Evolutionary conservation across 768 basidiomycete genomes (phyloP), one percentile per base, ranked within the genome.

Genomic region (Tylopilus plumbeoviolaceoides): DNA sequence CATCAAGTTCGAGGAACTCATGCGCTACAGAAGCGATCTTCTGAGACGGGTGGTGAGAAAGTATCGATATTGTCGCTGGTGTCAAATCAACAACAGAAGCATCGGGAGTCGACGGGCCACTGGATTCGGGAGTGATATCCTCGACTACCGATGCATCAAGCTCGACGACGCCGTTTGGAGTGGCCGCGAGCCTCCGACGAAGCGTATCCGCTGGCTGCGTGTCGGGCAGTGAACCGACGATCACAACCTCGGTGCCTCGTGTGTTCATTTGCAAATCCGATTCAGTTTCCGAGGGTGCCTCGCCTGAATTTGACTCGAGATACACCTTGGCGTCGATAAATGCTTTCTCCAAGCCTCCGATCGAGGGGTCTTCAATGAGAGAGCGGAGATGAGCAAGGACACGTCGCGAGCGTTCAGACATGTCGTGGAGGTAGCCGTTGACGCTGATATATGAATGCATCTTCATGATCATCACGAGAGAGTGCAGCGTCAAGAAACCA

Each of bases 401-500:
- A 15, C 59, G 57, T 39, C 78, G 64, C 0, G 81, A 76, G 48
- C 83, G 78, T 31, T 76, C 69, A 17, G 74, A 65, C 12, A 79
- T 72, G 8, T 70, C 67, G 54, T 87, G 81, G 20, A 97, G 82
- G 60, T 90, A 84, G 6, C 95, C 92, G 63, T 98, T 98, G 40
- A 87, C 80, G 20, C 85, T 79, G 68, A 89, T 81, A 70, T 98
- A 99, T 5, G 93, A 97, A 69, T 99, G 95, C 78, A 95, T 87
- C 72, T 97, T 91, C 91, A 94, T 94, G 60, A 93, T 80, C 85
- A 94, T 85, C 54, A 86, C 90, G 20, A 98, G 74, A 9, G 89
- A 84, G 66, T 98, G 95, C 45, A 93, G 70, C 1, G 89, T 95
- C 45, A 94, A 73, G 69, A 89, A 95, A 7, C 91, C 93, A 6